A percentile compares a stretch with the other conserved stretches of the same genome.
Conservation (phyloP, 2,329 filamentous ascomycete genomes). For the Xylariaceae sp. region DNA sequence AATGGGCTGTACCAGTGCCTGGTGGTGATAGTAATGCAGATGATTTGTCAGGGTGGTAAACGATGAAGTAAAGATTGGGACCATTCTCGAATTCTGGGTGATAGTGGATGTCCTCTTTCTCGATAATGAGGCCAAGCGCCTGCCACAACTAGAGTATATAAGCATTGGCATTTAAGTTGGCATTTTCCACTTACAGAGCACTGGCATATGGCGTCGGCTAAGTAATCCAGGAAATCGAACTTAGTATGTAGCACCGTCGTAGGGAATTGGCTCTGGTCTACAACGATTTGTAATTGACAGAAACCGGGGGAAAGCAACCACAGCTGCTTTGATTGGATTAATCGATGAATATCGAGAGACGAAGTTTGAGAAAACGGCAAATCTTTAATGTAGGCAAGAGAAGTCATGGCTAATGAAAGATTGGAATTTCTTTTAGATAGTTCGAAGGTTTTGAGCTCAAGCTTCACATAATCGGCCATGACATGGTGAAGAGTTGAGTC, state of each 20-base stretch:
- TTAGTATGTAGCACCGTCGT: conserved; percentile 6
- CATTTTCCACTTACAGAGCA: conserved; percentile 26
- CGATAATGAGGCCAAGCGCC: conserved; percentile 30
- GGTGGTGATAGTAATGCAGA: conserved; percentile 35
- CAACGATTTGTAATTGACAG: conserved; percentile 31
- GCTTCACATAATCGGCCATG: conserved; percentile 28
- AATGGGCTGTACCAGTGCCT: conserved; percentile 28
- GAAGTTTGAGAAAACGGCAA: conserved; percentile 11
- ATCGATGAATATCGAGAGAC: conserved; percentile 19
- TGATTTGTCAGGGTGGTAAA: conserved; percentile 37
- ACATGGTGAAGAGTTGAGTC: conserved; percentile 1
- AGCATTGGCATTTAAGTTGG: conserved; percentile 5
- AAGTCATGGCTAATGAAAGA: conserved; percentile 26
- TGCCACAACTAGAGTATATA: conserved; percentile 32
- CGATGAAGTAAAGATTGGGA: conserved; percentile 36
- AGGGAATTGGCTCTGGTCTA: conserved; percentile 17
- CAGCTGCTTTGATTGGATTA: conserved; percentile 30
- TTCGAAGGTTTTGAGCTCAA: conserved; percentile 31
- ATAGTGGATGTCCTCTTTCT: conserved; percentile 28
- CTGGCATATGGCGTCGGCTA: conserved; percentile 29
- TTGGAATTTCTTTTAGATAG: conserved; percentile 21
- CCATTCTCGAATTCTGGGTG: conserved; percentile 20
- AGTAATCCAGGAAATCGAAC: conserved; percentile 25
- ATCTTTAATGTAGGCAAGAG: conserved; percentile 29
- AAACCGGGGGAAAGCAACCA: conserved; percentile 34